These are phyloP conservation scores for Penicillium macrosclerotiorum DNA, from an alignment of 495 filamentous ascomycete genomes.

Conservation along the genomic window DNA sequence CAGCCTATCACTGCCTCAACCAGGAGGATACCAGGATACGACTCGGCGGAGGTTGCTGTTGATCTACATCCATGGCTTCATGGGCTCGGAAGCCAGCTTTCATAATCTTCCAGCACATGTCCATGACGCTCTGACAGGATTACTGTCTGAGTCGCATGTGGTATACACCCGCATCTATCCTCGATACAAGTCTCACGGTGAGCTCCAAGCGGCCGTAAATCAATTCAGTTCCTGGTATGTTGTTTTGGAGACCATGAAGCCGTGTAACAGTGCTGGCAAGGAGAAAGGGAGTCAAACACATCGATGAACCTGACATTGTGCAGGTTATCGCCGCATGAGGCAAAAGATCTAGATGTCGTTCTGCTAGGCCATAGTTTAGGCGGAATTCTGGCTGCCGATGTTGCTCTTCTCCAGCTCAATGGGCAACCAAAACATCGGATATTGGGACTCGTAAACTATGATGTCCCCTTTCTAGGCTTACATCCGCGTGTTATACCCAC, in stretches of 20 bases:
- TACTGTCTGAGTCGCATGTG: slow-evolving; percentile 67
- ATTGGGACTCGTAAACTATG: slow-evolving; percentile 78
- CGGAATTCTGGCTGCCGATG: slow-evolving; percentile 77
- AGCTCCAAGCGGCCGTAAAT: slow-evolving; percentile 69
- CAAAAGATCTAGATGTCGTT: slow-evolving; percentile 71
- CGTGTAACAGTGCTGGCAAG: too few species aligned
- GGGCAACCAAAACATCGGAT: slow-evolving; percentile 61
- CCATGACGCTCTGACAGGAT: slow-evolving; percentile 69
- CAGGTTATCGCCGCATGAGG: slow-evolving; percentile 76
- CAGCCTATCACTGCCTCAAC: slow-evolving; percentile 17
- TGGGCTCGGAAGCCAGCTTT: slow-evolving; percentile 87
- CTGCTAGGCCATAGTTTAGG: slow-evolving; percentile 91
- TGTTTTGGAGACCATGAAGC: too few species aligned
- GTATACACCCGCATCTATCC: slow-evolving; percentile 93
- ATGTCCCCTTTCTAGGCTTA: slow-evolving; percentile 84
- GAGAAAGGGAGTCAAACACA: too few species aligned
- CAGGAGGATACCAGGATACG: slow-evolving; percentile 1
- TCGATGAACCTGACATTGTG: too few species aligned
- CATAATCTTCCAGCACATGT: slow-evolving; percentile 84
- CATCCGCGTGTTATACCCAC: slow-evolving; percentile 83
- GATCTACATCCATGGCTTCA: slow-evolving; percentile 90
- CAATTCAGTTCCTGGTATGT: slow-evolving; percentile 78
- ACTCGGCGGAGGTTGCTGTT: slow-evolving; percentile 63
- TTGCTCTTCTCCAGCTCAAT: slow-evolving; percentile 56
- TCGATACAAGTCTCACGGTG: slow-evolving; percentile 77